Percentiles rank a stretch among this genome's conserved stretches.
These are phyloP conservation scores for Colletotrichum viniferum DNA, from an alignment of 2,329 filamentous ascomycete genomes.

Conservation along the genomic window DNA sequence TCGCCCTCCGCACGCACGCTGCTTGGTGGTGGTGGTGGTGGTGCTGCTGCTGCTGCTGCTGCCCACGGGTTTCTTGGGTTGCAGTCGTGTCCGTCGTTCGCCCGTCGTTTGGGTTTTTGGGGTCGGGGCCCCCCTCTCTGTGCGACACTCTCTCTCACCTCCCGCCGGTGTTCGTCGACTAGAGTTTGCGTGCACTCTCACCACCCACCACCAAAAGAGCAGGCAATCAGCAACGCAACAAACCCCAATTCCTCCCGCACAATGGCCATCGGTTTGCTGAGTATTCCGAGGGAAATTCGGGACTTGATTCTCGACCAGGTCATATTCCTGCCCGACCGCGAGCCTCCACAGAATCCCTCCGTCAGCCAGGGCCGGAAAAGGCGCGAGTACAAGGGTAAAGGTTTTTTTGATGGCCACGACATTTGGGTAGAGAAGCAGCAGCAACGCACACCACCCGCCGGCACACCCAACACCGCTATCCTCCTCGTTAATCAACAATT, in stretches of 20 bases:
- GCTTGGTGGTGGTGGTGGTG: not conserved
- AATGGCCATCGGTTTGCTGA: constrained; percentile 19
- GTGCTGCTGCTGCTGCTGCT: not conserved
- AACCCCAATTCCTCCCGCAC: not conserved
- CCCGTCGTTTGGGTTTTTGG: not conserved
- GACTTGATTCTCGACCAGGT: constrained; percentile 21
- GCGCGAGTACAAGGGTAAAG: constrained; percentile 21
- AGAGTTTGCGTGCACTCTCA: not conserved
- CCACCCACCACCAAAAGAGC: not conserved
- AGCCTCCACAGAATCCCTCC: constrained; percentile 3
- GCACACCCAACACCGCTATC: constrained; percentile 15
- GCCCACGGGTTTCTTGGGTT: not conserved
- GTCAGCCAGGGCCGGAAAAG: constrained; percentile 19
- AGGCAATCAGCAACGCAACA: not conserved
- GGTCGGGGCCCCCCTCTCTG: not conserved
- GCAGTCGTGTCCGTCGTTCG: not conserved
- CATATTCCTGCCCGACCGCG: constrained; percentile 16
- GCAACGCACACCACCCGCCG: not conserved
- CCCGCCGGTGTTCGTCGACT: not conserved
- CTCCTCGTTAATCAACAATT: constrained; percentile 23
- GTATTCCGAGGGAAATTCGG: constrained; percentile 21
- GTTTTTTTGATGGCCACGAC: constrained; percentile 22
- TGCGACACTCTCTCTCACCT: not conserved
- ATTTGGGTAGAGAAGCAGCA: constrained; percentile 18
- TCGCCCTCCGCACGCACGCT: not conserved